These are phyloP conservation scores for Acanthamoeba healyi DNA, from an alignment of 208 protist species.

Conservation along the genomic window DNA sequence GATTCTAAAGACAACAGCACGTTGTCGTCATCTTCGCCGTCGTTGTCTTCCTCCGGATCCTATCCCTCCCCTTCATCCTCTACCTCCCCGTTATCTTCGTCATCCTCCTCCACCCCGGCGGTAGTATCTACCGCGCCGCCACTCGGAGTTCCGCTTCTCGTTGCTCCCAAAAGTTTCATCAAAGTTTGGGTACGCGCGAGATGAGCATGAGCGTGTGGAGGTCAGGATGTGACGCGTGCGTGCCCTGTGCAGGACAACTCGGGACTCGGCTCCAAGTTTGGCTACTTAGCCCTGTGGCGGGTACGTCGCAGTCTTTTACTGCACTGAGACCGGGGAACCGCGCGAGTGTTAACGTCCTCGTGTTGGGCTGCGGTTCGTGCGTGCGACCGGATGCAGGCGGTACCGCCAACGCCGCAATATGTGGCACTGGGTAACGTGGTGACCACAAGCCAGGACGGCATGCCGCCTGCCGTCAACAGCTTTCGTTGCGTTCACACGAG, in stretches of 20 bases:
- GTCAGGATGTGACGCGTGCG: neutral
- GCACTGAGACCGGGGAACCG: too few relatives aligned
- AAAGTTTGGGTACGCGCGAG: neutral
- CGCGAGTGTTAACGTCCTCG: neutral
- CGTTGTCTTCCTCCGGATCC: too few relatives aligned
- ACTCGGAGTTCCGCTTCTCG: neutral
- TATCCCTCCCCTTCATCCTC: neutral
- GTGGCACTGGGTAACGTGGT: neutral
- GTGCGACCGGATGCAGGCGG: neutral
- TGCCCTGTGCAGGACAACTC: neutral
- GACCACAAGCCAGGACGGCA: neutral
- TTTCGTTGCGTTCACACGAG: conserved; percentile 2
- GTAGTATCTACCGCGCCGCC: neutral
- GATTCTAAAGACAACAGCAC: too few relatives aligned
- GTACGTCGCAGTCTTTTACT: too few relatives aligned
- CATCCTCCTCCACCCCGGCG: neutral
- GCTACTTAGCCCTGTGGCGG: neutral
- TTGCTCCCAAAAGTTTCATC: neutral
- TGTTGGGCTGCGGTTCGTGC: neutral
- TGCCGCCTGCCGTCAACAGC: conserved; percentile 2
- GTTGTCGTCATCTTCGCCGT: too few relatives aligned
- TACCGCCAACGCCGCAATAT: neutral
- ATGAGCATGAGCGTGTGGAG: neutral
- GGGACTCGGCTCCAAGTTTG: conserved; percentile 6
- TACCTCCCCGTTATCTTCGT: neutral